Percentiles rank a stretch among this genome's conserved stretches.
phyloP scores from a whole-genome alignment of 352 stramenopile genomes.

The Pythium dissimile region DNA sequence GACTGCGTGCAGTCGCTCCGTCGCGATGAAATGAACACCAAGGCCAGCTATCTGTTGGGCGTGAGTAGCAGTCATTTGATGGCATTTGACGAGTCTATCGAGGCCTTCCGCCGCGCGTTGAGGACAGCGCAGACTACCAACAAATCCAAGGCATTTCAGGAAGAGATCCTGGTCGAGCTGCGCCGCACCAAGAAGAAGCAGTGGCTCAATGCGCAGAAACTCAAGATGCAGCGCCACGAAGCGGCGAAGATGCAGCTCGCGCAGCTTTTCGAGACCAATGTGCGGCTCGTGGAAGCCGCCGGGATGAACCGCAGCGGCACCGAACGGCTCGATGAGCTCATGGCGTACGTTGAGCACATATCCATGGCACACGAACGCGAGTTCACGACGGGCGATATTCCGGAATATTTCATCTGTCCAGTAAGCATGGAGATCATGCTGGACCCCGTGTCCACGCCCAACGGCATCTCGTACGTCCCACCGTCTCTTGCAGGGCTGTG shows the following conservation, averaged over 20 bases:
- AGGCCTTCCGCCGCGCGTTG: constrained; percentile 47
- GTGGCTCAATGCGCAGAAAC: constrained; percentile 47
- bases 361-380: constrained; percentile 36
- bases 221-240: constrained; percentile 38
- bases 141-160: constrained; percentile 48
- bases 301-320: constrained; percentile 1
- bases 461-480: constrained; percentile 64
- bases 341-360: constrained; percentile 64
- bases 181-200: constrained; percentile 60
- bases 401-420: constrained; percentile 77
- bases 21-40: constrained; percentile 62
- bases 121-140: constrained; percentile 50
- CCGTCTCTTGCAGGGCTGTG: not conserved
- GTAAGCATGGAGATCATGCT: constrained; percentile 85
- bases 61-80: constrained; percentile 49
- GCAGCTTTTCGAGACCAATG: constrained; percentile 24
- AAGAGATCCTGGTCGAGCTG: constrained; percentile 59
- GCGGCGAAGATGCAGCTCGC: constrained; percentile 37
- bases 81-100: constrained; percentile 47
- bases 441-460: constrained; percentile 74
- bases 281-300: constrained; percentile 7
- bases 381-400: constrained; percentile 52
- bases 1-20: constrained; percentile 57
- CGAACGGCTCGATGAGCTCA: constrained; percentile 41
- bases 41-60: constrained; percentile 73